Base-by-base conservation (phyloP, 306 rosid species). In the Corylus heterophylla region DNA sequence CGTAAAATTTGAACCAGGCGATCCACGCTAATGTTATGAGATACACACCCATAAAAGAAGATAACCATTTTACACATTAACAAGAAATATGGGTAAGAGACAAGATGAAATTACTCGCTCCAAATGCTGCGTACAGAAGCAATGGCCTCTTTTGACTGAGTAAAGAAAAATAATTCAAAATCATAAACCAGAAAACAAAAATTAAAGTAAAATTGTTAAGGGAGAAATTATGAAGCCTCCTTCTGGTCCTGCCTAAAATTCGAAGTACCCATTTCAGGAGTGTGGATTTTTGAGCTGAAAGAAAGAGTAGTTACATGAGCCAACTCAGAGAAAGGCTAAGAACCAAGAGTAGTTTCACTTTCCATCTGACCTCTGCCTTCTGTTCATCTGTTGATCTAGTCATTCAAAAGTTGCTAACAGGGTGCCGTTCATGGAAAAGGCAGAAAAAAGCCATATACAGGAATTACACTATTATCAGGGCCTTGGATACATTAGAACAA, bases 321-420 rank as follows among this genome's bases (percentile, higher is more conserved):
- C 58, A 54, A 54, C 45, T 17, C 17, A 35, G 18, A 31, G 44
- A 39, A 39, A 39, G 39, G 7, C 39, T 31, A 5, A 8, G 42
- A 5, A 29, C 47, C 20, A 63, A 14, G 13, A 63, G 22, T 35
- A 14, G 20, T 64, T 14, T 16, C 47, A 35, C 4, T 35, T 17
- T 64, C 47, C 47, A 14, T 31, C 31, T 35, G 47, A 31, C 8
- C 70, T 35, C n/a, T 16, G 44, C n/a, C 10, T 58, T 22, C 64
- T 58, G 27, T 9, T 20, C 29, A 9, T 9, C 63, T 31, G 13
- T 48, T 48, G 51, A 48, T 48, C 51, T 48, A 48, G 51, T 8
- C 37, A 58, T 58, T 58, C 71, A 67, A 42, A 67, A 67, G 51
- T 67, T 39, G 72, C 72, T 17, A 39, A 18, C 16, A 67, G 72